A percentile compares a stretch with the other conserved stretches of the same genome.
Evolutionary conservation across 805 yeast genomes (phyloP).

Genomic region (Cyberlindnera maritima): DNA sequence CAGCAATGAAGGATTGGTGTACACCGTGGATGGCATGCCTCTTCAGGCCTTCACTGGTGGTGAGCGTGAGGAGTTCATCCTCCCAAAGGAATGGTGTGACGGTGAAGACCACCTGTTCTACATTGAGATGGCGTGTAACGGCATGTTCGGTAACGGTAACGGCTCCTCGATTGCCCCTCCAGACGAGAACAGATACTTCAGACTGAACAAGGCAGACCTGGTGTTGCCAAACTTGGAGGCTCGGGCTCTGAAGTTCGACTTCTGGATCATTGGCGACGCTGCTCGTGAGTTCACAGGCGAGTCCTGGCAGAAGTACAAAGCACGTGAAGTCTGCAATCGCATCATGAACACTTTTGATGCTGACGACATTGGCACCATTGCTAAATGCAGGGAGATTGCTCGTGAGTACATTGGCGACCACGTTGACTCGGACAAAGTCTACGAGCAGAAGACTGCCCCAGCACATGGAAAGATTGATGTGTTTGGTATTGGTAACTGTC

Average conservation of each 20-base stretch:
- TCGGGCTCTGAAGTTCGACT: conserved; percentile 73
- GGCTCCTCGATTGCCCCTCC: conserved; percentile 65
- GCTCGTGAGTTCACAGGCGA: conserved; percentile 79
- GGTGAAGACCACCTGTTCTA: conserved; percentile 63
- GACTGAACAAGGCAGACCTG: conserved; percentile 67
- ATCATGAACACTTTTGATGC: conserved; percentile 86
- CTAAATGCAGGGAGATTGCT: conserved; percentile 66
- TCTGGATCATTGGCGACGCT: conserved; percentile 86
- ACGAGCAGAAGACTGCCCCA: conserved; percentile 36
- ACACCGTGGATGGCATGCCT: conserved; percentile 62
- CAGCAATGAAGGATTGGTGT: conserved; percentile 80
- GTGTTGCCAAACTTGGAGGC: conserved; percentile 82
- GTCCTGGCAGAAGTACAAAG: conserved; percentile 80
- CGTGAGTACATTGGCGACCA: conserved; percentile 59
- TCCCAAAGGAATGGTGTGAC: conserved; percentile 56
- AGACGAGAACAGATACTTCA: conserved; percentile 68
- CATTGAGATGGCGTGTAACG: conserved; percentile 89
- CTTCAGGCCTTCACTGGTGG: conserved; percentile 84
- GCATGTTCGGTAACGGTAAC: conserved; percentile 81
- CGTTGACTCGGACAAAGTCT: conserved; percentile 65
- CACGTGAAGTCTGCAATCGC: conserved; percentile 72
- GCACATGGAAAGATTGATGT: conserved; percentile 50
- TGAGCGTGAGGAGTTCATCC: conserved; percentile 69
- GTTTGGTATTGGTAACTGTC: conserved; percentile 90
- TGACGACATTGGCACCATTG: conserved; percentile 53